Percentiles rank a stretch among this genome's conserved stretches.
Evolutionary conservation across 1,284 basidiomycete species (phyloP).

Genomic region (Schizophyllum commune): DNA sequence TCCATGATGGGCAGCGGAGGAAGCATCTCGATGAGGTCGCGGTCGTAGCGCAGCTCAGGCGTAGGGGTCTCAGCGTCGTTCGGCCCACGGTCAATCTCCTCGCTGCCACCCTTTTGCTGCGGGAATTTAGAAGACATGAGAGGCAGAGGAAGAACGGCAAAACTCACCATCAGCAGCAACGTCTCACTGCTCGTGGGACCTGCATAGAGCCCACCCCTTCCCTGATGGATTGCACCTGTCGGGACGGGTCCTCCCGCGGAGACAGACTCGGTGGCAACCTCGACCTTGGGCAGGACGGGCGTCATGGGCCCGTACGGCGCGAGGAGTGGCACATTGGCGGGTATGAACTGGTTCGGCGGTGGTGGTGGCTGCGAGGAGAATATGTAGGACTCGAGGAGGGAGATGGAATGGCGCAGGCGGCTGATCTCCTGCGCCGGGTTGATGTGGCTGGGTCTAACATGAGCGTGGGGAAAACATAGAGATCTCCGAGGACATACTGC

Average conservation of each 20-base stretch:
- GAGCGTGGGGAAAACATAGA: background rate
- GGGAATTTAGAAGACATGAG: conserved; percentile 64
- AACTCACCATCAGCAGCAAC: conserved; percentile 50
- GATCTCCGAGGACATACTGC: conserved; percentile 31
- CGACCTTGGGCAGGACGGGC: conserved; percentile 43
- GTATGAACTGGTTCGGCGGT: conserved; percentile 21
- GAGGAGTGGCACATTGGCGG: conserved; percentile 35
- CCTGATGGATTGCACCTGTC: background rate
- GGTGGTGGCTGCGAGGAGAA: conserved; percentile 34
- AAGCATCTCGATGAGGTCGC: conserved; percentile 58
- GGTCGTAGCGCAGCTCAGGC: conserved; percentile 34
- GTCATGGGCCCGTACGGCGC: conserved; percentile 29
- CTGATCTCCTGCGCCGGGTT: conserved; percentile 69
- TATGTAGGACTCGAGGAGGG: conserved; percentile 62
- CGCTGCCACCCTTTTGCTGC: conserved; percentile 48
- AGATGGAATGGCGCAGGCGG: conserved; percentile 64
- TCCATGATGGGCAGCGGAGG: conserved; percentile 63
- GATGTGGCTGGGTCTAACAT: conserved; percentile 32
- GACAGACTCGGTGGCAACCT: conserved; percentile 11
- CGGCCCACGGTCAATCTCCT: conserved; percentile 34
- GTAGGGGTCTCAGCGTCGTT: conserved; percentile 3
- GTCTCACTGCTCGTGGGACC: conserved; percentile 66
- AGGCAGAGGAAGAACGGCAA: conserved; percentile 48
- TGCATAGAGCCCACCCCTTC: conserved; percentile 53
- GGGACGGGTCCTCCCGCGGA: background rate